Percentiles rank a stretch among this genome's conserved stretches.
Evolutionary conservation across 192 early-diverging fungal genomes (phyloP).

Genomic region (Linnemannia exigua): DNA sequence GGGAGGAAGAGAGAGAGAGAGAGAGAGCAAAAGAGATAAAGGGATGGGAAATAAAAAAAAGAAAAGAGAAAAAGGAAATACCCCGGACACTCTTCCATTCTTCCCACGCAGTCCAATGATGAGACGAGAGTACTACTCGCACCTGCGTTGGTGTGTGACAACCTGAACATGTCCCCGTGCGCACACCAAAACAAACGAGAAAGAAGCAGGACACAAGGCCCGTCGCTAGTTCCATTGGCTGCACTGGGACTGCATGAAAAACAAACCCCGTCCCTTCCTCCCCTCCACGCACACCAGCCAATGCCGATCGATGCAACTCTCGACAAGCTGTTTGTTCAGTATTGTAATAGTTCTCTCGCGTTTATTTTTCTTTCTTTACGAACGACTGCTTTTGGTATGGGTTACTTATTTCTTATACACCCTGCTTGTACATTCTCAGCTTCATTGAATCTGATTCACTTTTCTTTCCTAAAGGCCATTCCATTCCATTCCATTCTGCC

Average conservation of each 20-base stretch:
- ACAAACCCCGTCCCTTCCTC: neutral
- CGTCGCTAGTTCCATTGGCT: neutral
- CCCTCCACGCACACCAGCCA: neutral
- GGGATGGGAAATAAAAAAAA: neutral
- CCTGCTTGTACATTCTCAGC: too few species aligned
- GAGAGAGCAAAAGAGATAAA: neutral
- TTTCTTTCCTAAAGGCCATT: too few species aligned
- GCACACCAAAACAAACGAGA: neutral
- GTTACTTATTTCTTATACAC: too few species aligned
- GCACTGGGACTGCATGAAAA: neutral
- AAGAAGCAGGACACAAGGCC: neutral
- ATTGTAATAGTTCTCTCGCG: too few species aligned
- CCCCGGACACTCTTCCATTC: too few species aligned
- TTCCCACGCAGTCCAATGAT: neutral
- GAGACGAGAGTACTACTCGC: neutral
- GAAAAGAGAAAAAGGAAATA: neutral
- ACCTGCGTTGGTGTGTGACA: neutral
- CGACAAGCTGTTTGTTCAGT: too few species aligned
- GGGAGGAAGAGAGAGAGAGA: too few species aligned
- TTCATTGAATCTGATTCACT: too few species aligned
- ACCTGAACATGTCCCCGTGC: neutral
- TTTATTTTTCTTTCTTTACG: constrained; percentile 15
- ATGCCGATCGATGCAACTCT: too few species aligned
- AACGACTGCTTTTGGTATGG: too few species aligned
- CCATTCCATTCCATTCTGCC: too few species aligned